These are phyloP conservation scores for Candida michaelii DNA, from an alignment of 805 yeast species.

Conservation along the genomic window DNA sequence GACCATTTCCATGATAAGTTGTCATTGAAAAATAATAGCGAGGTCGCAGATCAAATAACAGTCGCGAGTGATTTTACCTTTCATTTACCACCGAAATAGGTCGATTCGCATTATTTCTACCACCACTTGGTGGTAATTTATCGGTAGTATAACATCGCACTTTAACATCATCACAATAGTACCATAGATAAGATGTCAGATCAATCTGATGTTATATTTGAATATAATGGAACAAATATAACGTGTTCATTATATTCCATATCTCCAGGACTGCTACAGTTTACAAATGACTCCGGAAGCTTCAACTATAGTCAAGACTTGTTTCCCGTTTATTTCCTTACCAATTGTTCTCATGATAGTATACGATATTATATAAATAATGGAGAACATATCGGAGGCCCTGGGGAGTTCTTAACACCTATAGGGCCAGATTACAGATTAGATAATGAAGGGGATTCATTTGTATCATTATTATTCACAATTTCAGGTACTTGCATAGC, in stretches of 20 bases:
- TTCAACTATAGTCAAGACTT: constrained; percentile 13
- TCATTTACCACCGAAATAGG: no score
- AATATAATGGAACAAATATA: constrained; percentile 18
- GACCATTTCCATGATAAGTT: not conserved
- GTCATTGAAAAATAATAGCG: not conserved
- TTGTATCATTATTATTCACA: constrained; percentile 50
- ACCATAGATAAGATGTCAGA: not conserved
- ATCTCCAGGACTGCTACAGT: constrained; percentile 30
- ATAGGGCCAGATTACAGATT: not conserved
- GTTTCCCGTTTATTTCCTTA: constrained; percentile 45
- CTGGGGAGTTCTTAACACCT: not conserved
- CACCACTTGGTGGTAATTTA: no score
- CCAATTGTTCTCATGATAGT: constrained; percentile 40
- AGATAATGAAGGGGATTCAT: constrained; percentile 37
- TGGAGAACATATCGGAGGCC: not conserved
- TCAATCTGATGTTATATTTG: constrained; percentile 2
- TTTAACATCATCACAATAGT: no score
- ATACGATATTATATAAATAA: constrained; percentile 6
- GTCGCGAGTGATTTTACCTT: no score
- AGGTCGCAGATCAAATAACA: not conserved
- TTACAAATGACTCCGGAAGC: constrained; percentile 19
- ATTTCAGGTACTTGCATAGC: constrained; percentile 56
- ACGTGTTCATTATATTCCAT: constrained; percentile 42
- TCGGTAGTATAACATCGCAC: no score
- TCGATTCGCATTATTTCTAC: no score